Base-by-base conservation (phyloP, 1,139 yeast species). In the Magnusiomyces clavatus region DNA sequence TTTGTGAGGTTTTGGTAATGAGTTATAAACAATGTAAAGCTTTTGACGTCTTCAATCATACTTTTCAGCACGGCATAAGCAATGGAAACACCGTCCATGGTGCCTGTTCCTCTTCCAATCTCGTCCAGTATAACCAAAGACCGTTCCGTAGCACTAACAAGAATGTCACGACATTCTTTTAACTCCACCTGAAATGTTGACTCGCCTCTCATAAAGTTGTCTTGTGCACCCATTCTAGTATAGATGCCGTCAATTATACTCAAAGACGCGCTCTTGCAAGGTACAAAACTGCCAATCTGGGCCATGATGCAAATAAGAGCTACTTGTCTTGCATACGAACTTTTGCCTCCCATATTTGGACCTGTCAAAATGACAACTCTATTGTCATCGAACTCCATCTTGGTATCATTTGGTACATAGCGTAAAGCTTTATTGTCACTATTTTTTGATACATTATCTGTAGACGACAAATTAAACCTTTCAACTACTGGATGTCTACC, bases 201-300 rank as follows among this genome's bases (percentile, higher is more conserved):
- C 58, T 82, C 80, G 2, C 88, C 87, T 45, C 74, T 72, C 50
- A 84, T 64, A 51, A 85, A 76, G 61, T 84, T 81, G 65, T 85
- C 94, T 46, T 77, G 74, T 0, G 92, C 88, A 0, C 94, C 94
- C 86, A 85, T 82, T 44, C 73, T 60, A 2, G 70, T 66, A 50
- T 55, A 62, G 0, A 83, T 72, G 1, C 81, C 75, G 59, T 81
- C 84, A 56, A 83, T 78, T 0, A 82, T 70, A 0, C 89, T 84
- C 51, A 83, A 58, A 4, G 61, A 62, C 1, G 83, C 85, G 70
- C 75, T 43, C 64, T 59, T 57, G 1, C 73, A 73, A 13, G 98
- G 98, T 29, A 92, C 82, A 65, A 85, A 90, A 59, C 95, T 83
- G 1, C 98, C 98, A 35, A 90, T 78, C 66, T 92, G 98, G 35